Percentiles rank a stretch among this genome's conserved stretches.
These are phyloP conservation scores for Protomyces arabidopsidicola DNA, from an alignment of 1,139 yeast genomes.

Conservation along the genomic window DNA sequence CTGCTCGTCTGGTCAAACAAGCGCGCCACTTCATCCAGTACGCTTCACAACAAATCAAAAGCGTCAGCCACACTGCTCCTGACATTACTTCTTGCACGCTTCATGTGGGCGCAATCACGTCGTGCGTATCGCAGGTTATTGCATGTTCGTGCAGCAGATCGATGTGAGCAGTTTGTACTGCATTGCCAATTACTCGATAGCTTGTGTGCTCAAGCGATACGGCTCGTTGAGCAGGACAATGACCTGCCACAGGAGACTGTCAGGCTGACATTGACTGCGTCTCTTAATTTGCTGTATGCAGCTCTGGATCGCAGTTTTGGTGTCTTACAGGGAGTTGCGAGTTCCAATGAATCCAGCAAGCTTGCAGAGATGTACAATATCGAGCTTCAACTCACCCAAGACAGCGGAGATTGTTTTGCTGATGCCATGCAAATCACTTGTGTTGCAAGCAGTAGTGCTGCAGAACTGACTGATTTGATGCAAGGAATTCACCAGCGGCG, in stretches of 20 bases:
- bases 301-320: constrained; percentile 32
- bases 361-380: constrained; percentile 28
- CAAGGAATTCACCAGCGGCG: constrained; percentile 42
- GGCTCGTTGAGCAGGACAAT: background rate
- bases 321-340: constrained; percentile 29
- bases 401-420: constrained; percentile 25
- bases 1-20: constrained; percentile 36
- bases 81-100: constrained; percentile 29
- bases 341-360: constrained; percentile 21
- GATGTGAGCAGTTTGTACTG: constrained; percentile 37
- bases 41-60: constrained; percentile 13
- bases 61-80: constrained; percentile 35
- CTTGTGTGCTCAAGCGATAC: constrained; percentile 26
- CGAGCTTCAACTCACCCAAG: background rate
- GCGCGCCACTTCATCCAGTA: constrained; percentile 9
- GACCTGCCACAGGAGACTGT: background rate
- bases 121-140: constrained; percentile 35
- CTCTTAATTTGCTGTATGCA: constrained; percentile 32
- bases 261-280: constrained; percentile 33
- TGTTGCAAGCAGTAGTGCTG: constrained; percentile 27
- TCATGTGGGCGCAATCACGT: constrained; percentile 32
- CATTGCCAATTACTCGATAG: constrained; percentile 39
- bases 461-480: constrained; percentile 38
- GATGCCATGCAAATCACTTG: constrained; percentile 7
- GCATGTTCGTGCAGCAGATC: constrained; percentile 38